Evolutionary conservation across 75 land plant genomes (phyloP).

Genomic region (Sequoiadendron giganteum): DNA sequence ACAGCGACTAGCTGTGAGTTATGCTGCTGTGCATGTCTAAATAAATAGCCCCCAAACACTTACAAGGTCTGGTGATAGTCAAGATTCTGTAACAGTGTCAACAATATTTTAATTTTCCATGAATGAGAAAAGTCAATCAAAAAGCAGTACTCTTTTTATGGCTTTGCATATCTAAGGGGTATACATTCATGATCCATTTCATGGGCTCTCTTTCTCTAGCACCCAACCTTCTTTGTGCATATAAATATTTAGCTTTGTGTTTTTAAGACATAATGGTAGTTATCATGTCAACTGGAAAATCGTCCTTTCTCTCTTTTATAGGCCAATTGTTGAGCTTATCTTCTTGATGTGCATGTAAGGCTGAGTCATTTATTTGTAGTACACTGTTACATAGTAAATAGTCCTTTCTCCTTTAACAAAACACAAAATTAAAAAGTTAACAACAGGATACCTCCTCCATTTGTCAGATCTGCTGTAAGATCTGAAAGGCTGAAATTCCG

Average conservation of each 20-base stretch:
- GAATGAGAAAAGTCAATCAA: not conserved
- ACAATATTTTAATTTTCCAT: not conserved
- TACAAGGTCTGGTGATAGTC: not conserved
- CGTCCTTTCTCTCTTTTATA: not conserved
- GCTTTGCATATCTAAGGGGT: not conserved
- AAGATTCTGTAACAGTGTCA: not conserved
- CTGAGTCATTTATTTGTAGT: not conserved
- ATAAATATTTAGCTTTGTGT: not conserved
- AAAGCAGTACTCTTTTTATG: not conserved
- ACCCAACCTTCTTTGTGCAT: not conserved
- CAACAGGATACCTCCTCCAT: constrained; percentile 62
- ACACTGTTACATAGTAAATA: not conserved
- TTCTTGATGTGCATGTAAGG: not conserved
- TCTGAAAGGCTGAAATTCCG: constrained; percentile 96
- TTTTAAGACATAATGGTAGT: not conserved
- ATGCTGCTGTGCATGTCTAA: not conserved
- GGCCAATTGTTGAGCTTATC: not conserved
- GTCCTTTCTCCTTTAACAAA: not conserved
- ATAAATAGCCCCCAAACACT: not conserved
- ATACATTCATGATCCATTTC: not conserved
- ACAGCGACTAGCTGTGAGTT: not conserved
- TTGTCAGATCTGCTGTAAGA: constrained; percentile 79
- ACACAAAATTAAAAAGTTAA: not conserved
- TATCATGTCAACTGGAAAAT: not conserved
- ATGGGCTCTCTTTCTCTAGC: not conserved